phyloP scores from a whole-genome alignment of 2,329 filamentous ascomycete genomes.

The Botryotinia globosa region DNA sequence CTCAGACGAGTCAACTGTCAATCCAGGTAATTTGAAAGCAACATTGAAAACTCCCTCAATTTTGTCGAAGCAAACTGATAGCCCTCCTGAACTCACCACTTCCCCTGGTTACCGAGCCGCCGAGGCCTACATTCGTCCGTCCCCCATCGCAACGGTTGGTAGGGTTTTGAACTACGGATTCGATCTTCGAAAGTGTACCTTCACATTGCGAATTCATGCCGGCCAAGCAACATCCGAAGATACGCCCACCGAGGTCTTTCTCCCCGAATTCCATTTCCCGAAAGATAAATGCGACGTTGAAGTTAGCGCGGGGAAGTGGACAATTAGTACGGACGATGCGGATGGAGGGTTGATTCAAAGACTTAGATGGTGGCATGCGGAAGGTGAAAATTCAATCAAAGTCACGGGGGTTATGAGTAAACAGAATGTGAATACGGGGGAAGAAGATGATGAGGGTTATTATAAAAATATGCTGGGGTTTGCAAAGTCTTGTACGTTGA shows the following conservation, averaged over 20 bases:
- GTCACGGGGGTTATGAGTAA: slow-evolving; percentile 71
- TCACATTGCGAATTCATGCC: slow-evolving; percentile 68
- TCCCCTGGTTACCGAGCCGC: slow-evolving; percentile 79
- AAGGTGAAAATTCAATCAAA: slow-evolving; percentile 76
- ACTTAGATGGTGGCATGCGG: slow-evolving; percentile 89
- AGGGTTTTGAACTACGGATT: slow-evolving; percentile 71
- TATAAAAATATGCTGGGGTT: slow-evolving; percentile 59
- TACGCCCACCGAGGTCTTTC: slow-evolving; percentile 74
- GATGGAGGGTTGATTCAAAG: slow-evolving; percentile 69
- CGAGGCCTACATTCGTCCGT: slow-evolving; percentile 87
- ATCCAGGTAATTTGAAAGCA: slow-evolving; percentile 71
- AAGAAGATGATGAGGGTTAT: slow-evolving; percentile 70
- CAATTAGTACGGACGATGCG: slow-evolving; percentile 70
- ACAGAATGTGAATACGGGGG: slow-evolving; percentile 50
- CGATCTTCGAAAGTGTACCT: slow-evolving; percentile 75
- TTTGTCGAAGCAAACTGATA: slow-evolving; percentile 53
- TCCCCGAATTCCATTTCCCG: slow-evolving; percentile 93
- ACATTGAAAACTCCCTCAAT: slow-evolving; percentile 68
- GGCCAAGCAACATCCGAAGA: slow-evolving; percentile 58
- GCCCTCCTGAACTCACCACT: slow-evolving; percentile 57
- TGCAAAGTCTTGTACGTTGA: slow-evolving; percentile 48
- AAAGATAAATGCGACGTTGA: slow-evolving; percentile 67
- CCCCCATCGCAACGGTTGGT: slow-evolving; percentile 73
- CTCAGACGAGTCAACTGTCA: slow-evolving; percentile 59
- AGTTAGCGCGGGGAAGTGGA: slow-evolving; percentile 86